phyloP scores from a whole-genome alignment of 768 basidiomycete species.

The Pleurotus tuber-regium region DNA sequence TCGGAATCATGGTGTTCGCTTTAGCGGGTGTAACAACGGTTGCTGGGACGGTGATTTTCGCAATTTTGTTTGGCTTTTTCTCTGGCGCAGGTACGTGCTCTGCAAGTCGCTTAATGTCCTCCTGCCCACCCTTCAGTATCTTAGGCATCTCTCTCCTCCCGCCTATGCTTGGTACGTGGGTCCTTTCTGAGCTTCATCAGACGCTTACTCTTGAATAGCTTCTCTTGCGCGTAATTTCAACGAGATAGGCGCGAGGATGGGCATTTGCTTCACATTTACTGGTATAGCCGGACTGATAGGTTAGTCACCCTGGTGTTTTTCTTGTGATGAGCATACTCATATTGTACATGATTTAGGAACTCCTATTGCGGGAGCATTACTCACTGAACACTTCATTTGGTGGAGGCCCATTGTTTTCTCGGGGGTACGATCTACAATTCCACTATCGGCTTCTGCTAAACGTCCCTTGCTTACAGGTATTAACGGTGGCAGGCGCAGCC shows the following conservation, averaged over 20 bases:
- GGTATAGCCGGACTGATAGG: constrained; percentile 34
- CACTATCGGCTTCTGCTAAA: too few relatives aligned
- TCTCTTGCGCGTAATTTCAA: constrained; percentile 36
- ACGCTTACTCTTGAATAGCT: too few relatives aligned
- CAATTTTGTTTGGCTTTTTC: constrained; percentile 44
- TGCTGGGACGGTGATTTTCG: constrained; percentile 35
- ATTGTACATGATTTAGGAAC: constrained; percentile 33
- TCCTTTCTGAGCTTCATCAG: constrained; percentile 26
- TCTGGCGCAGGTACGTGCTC: constrained; percentile 35
- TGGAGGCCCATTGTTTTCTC: constrained; percentile 38
- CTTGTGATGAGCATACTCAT: background rate
- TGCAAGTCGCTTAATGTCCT: too few relatives aligned
- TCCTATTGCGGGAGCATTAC: constrained; percentile 50
- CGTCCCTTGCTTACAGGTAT: too few relatives aligned
- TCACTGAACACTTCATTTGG: constrained; percentile 44
- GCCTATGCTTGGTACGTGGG: constrained; percentile 25
- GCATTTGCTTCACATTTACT: constrained; percentile 37
- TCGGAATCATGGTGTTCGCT: constrained; percentile 36
- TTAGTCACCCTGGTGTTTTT: constrained; percentile 13
- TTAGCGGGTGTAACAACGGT: constrained; percentile 36
- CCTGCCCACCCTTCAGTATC: background rate
- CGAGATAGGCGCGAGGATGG: constrained; percentile 50
- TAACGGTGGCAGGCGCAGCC: constrained; percentile 12
- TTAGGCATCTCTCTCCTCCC: constrained; percentile 26
- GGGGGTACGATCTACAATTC: too few relatives aligned